Percentiles rank a stretch among this genome's conserved stretches.
Evolutionary conservation across 2,329 filamentous ascomycete genomes (phyloP).

Genomic region (Talaromyces pinophilus): DNA sequence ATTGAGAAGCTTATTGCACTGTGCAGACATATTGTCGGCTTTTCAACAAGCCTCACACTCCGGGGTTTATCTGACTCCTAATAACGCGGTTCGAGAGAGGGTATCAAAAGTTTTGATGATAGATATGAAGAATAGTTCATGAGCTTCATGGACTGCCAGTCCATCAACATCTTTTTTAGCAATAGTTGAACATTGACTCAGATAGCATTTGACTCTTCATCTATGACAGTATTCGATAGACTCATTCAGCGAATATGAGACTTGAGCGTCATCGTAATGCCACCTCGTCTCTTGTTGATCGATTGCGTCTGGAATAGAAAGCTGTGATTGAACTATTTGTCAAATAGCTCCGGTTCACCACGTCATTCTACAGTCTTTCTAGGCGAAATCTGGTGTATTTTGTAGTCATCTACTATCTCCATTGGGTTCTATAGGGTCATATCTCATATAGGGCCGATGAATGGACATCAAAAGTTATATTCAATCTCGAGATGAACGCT

Average conservation of each 20-base stretch:
- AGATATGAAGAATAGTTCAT: background rate
- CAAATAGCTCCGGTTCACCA: background rate
- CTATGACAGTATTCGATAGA: background rate
- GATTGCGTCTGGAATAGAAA: background rate
- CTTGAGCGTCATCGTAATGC: background rate
- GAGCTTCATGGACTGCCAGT: background rate
- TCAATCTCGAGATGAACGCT: background rate
- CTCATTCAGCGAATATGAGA: background rate
- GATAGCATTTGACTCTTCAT: background rate
- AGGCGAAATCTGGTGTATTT: background rate
- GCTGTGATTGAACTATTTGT: background rate
- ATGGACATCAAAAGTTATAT: background rate
- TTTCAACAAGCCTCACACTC: no score
- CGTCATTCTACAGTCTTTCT: background rate
- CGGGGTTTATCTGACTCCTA: no score
- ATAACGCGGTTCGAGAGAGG: background rate
- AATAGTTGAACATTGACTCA: background rate
- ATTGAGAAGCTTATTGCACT: no score
- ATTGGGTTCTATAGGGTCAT: background rate
- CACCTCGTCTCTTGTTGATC: background rate
- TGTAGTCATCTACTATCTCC: background rate
- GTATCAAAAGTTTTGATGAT: background rate
- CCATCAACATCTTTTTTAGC: background rate
- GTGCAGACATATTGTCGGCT: no score
- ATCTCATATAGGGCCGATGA: background rate